These are phyloP conservation scores for Leccinum variicolor DNA, from an alignment of 768 basidiomycete species.

Conservation along the genomic window DNA sequence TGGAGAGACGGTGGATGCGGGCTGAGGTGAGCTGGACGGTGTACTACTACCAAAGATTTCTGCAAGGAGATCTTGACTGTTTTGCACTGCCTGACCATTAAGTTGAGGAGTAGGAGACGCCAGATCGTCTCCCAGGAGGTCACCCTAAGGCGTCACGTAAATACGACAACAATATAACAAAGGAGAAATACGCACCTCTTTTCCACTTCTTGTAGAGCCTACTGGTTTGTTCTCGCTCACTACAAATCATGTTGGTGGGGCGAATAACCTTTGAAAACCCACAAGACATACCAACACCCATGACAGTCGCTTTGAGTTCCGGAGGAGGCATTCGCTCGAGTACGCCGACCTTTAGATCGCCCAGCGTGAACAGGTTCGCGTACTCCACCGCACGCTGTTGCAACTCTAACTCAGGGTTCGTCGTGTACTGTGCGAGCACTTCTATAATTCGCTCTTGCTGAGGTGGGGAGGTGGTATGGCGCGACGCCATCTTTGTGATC, in stretches of 20 bases:
- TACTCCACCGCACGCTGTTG: slow-evolving; percentile 98
- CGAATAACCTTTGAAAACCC: background rate
- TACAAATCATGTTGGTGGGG: slow-evolving; percentile 28
- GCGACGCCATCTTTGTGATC: slow-evolving; percentile 85
- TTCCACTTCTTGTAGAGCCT: slow-evolving; percentile 77
- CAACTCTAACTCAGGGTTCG: slow-evolving; percentile 88
- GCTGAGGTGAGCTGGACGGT: slow-evolving; percentile 28
- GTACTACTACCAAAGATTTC: slow-evolving; percentile 79
- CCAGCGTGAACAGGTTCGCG: slow-evolving; percentile 75
- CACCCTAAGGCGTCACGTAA: slow-evolving; percentile 38
- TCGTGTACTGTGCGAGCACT: slow-evolving; percentile 76
- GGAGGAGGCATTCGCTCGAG: slow-evolving; percentile 99
- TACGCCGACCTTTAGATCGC: slow-evolving; percentile 77
- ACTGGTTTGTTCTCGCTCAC: slow-evolving; percentile 97
- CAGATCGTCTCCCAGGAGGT: slow-evolving; percentile 82
- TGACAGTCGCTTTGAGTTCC: slow-evolving; percentile 94
- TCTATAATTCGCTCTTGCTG: slow-evolving; percentile 81
- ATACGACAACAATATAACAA: background rate
- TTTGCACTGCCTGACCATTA: slow-evolving; percentile 47
- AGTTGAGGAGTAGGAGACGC: slow-evolving; percentile 38
- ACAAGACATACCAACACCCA: slow-evolving; percentile 72
- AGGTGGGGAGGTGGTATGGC: slow-evolving; percentile 57
- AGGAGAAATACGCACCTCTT: slow-evolving; percentile 50
- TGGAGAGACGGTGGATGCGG: slow-evolving; percentile 39
- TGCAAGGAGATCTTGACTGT: slow-evolving; percentile 83